A percentile compares a stretch with the other conserved stretches of the same genome.
Evolutionary conservation across 352 stramenopile genomes (phyloP).

Genomic region (Globisporangium cystogenes): DNA sequence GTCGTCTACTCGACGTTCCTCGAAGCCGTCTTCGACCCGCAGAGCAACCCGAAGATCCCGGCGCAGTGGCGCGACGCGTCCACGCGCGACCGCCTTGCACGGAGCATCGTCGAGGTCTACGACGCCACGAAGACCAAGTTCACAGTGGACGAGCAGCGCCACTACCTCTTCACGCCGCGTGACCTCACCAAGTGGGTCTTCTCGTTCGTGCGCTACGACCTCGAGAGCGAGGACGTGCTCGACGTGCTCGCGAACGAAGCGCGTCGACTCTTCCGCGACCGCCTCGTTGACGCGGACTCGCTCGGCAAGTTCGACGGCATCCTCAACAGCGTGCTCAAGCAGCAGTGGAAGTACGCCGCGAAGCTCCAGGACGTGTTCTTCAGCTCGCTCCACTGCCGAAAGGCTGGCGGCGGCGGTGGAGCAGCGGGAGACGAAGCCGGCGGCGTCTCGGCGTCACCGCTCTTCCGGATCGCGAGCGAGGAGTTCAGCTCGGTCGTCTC

Average conservation of each 20-base stretch:
- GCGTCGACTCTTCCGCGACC: slow-evolving; percentile 85
- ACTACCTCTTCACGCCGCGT: slow-evolving; percentile 93
- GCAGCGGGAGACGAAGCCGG: slow-evolving; percentile 2
- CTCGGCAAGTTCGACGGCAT: slow-evolving; percentile 81
- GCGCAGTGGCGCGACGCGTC: slow-evolving; percentile 42
- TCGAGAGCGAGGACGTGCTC: slow-evolving; percentile 84
- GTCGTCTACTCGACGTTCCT: slow-evolving; percentile 90
- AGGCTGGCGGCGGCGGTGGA: slow-evolving; percentile 7
- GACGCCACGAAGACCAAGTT: slow-evolving; percentile 87
- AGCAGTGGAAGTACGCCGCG: slow-evolving; percentile 73
- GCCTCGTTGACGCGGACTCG: slow-evolving; percentile 80
- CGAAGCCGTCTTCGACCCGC: slow-evolving; percentile 58
- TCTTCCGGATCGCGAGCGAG: slow-evolving; percentile 59
- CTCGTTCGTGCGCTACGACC: slow-evolving; percentile 87
- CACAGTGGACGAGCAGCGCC: slow-evolving; percentile 90
- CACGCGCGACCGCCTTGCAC: slow-evolving; percentile 79
- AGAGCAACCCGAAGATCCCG: slow-evolving; percentile 25
- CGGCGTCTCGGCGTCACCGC: slow-evolving; percentile 19
- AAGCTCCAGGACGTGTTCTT: slow-evolving; percentile 86
- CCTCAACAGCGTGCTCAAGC: slow-evolving; percentile 77
- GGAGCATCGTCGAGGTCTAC: slow-evolving; percentile 90
- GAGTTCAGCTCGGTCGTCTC: slow-evolving; percentile 84
- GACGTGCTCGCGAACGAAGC: slow-evolving; percentile 91
- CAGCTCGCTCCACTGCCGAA: slow-evolving; percentile 66
- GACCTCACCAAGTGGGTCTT: slow-evolving; percentile 92